Percentiles rank a stretch among this genome's conserved stretches.
phyloP scores from a whole-genome alignment of 176 grass and related monocot genomes.

The Triticum timopheevii region DNA sequence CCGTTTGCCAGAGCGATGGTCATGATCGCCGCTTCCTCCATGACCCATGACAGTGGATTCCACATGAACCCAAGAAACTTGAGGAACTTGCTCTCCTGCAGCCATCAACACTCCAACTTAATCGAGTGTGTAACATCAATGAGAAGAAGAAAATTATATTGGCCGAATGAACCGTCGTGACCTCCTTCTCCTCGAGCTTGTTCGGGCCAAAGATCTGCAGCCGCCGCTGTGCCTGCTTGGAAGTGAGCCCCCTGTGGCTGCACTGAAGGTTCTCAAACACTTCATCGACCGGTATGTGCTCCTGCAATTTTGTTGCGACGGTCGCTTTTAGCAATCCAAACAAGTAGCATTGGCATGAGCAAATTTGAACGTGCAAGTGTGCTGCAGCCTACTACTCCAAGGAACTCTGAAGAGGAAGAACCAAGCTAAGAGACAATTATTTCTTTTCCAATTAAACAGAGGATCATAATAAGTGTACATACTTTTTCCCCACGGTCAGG shows the following conservation, averaged over 20 bases:
- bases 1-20: background rate
- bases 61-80: conserved; percentile 24
- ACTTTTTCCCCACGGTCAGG: too few relatives aligned
- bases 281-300: conserved; percentile 2
- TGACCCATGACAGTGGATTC: conserved; percentile 24
- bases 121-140: background rate
- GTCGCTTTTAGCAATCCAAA: background rate
- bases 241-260: background rate
- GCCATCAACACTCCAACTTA: background rate
- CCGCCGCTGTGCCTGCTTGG: background rate
- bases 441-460: background rate
- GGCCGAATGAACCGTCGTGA: background rate
- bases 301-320: background rate
- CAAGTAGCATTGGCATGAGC: background rate
- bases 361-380: background rate
- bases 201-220: conserved; percentile 13
- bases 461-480: too few relatives aligned
- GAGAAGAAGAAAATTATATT: background rate
- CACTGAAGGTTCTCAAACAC: conserved; percentile 16
- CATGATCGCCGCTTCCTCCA: conserved; percentile 20
- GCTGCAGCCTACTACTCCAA: background rate
- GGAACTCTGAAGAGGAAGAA: background rate
- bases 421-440: background rate
- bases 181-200: conserved; percentile 26
- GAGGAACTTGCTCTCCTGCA: conserved; percentile 11